A percentile compares a stretch with the other conserved stretches of the same genome.
These are phyloP conservation scores for Vinca major DNA, from an alignment of 305 asterid genomes.

Conservation along the genomic window DNA sequence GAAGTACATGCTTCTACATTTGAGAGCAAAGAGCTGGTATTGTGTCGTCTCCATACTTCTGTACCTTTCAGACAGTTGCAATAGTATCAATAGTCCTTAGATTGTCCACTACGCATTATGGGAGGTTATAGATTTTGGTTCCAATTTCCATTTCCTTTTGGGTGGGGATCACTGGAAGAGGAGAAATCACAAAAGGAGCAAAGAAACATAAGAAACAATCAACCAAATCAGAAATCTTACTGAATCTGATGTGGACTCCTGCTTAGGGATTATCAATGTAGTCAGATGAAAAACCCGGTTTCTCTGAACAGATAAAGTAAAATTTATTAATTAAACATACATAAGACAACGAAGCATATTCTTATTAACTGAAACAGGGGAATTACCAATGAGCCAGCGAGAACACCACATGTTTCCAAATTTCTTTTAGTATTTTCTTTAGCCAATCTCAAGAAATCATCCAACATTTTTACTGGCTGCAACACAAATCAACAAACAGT, in stretches of 20 bases:
- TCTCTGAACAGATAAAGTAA: constrained; percentile 47
- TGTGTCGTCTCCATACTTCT: neutral
- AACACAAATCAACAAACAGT: constrained; percentile 20
- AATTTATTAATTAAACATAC: constrained; percentile 14
- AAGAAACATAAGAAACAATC: neutral
- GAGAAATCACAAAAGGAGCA: neutral
- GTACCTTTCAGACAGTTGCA: neutral
- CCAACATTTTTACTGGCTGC: constrained; percentile 94
- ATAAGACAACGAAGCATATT: neutral
- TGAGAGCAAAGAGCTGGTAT: neutral
- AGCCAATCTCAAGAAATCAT: constrained; percentile 85
- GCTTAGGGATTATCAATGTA: constrained; percentile 90
- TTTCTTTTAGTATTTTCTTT: constrained; percentile 64
- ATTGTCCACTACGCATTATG: neutral
- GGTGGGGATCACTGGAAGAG: neutral
- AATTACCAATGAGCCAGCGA: constrained; percentile 88
- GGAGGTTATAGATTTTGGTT: neutral
- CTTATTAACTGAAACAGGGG: constrained; percentile 5
- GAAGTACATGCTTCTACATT: neutral
- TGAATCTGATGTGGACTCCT: constrained; percentile 95
- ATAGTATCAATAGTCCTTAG: neutral
- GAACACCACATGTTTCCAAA: constrained; percentile 92
- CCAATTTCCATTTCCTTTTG: neutral
- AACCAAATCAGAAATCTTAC: constrained; percentile 27
- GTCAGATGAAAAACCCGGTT: constrained; percentile 80